These are phyloP conservation scores for Leucosporidium yakuticum DNA, from an alignment of 768 basidiomycete genomes.

Conservation along the genomic window DNA sequence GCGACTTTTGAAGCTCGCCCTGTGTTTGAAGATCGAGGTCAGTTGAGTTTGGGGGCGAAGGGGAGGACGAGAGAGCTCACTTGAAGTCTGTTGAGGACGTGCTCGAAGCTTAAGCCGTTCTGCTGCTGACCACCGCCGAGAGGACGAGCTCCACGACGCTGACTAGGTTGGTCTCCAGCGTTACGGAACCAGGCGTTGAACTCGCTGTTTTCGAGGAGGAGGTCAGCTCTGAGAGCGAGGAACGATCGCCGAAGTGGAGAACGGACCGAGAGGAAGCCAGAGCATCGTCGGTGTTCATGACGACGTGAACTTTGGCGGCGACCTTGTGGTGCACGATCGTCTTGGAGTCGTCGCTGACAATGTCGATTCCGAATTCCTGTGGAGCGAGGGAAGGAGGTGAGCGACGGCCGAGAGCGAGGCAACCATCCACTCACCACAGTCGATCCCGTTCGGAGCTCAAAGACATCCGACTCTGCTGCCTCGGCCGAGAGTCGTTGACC, in stretches of 20 bases:
- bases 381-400: background rate
- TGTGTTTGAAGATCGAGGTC: constrained; percentile 14
- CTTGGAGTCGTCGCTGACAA: constrained; percentile 95
- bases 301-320: constrained; percentile 84
- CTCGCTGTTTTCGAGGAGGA: constrained; percentile 16
- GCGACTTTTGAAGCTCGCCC: constrained; percentile 88
- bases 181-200: constrained; percentile 36
- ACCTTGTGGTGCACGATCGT: constrained; percentile 98
- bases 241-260: background rate
- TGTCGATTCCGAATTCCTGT: constrained; percentile 99
- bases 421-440: constrained; percentile 65
- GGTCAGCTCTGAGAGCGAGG: constrained; percentile 35
- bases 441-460: constrained; percentile 89
- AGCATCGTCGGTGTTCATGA: constrained; percentile 79
- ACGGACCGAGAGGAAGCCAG: constrained; percentile 33
- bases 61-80: constrained; percentile 16
- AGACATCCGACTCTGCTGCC: constrained; percentile 83
- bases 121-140: constrained; percentile 44
- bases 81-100: constrained; percentile 79
- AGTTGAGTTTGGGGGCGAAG: background rate
- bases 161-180: constrained; percentile 58
- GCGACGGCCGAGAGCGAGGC: background rate
- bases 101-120: constrained; percentile 76
- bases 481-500: constrained; percentile 85
- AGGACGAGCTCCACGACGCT: constrained; percentile 55